These are phyloP conservation scores for Aspergillus egyptiacus DNA, from an alignment of 495 filamentous ascomycete genomes.

Conservation along the genomic window DNA sequence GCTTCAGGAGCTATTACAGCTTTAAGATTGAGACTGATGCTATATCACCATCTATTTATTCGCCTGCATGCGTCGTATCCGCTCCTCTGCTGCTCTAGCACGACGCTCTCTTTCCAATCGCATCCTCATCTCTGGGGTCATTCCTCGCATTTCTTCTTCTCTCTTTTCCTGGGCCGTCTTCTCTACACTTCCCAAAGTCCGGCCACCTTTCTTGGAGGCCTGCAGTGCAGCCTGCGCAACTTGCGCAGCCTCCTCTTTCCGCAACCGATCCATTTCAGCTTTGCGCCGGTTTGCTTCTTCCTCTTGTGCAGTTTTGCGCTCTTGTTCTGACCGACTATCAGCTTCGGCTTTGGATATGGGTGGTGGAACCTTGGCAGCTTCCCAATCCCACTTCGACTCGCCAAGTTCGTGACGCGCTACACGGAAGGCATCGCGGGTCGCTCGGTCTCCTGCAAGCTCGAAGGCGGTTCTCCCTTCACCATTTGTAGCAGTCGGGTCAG, in stretches of 20 bases:
- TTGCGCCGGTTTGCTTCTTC: slow-evolving; percentile 55
- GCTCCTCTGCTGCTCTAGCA: slow-evolving; percentile 81
- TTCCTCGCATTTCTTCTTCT: slow-evolving; percentile 73
- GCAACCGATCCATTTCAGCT: slow-evolving; percentile 58
- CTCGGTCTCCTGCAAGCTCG: slow-evolving; percentile 78
- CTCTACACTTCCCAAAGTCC: slow-evolving; percentile 46
- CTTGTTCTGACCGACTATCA: slow-evolving; percentile 55
- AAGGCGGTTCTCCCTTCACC: slow-evolving; percentile 68
- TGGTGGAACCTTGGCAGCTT: slow-evolving; percentile 61
- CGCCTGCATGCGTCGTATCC: slow-evolving; percentile 58
- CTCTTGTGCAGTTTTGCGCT: slow-evolving; percentile 51
- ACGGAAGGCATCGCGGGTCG: slow-evolving; percentile 87
- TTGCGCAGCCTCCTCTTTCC: slow-evolving; percentile 57
- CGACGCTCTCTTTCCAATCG: slow-evolving; percentile 73
- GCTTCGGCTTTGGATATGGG: slow-evolving; percentile 62
- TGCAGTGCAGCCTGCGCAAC: slow-evolving; percentile 37
- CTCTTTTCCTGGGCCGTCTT: slow-evolving; percentile 70
- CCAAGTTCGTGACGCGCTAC: slow-evolving; percentile 78
- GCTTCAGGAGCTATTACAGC: not conserved
- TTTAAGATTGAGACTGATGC: not conserved
- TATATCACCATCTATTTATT: slow-evolving; percentile 2
- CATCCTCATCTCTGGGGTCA: slow-evolving; percentile 79
- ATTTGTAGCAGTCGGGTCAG: slow-evolving; percentile 67
- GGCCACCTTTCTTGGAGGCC: slow-evolving; percentile 38
- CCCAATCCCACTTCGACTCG: slow-evolving; percentile 75